A percentile compares a stretch with the other conserved stretches of the same genome.
phyloP scores from a whole-genome alignment of 305 asterid species.

The Plantago coronopus region DNA sequence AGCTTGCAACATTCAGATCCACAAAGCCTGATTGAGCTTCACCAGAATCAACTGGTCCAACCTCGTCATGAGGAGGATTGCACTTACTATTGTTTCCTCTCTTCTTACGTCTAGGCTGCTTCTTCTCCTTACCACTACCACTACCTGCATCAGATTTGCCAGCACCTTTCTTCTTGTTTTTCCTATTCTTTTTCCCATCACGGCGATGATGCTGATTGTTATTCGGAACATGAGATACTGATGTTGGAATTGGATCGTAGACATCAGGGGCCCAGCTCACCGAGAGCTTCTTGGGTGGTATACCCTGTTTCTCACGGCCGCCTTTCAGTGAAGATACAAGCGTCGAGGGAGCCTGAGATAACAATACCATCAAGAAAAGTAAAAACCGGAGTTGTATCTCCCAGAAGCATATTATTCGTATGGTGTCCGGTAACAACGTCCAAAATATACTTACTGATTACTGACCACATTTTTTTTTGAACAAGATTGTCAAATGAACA shows the following conservation, averaged over 20 bases:
- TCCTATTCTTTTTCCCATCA: constrained; percentile 55
- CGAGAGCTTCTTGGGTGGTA: constrained; percentile 44
- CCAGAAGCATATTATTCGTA: neutral
- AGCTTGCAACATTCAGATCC: constrained; percentile 14
- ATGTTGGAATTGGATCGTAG: constrained; percentile 83
- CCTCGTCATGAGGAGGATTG: constrained; percentile 17
- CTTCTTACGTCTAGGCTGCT: constrained; percentile 28
- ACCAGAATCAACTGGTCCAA: constrained; percentile 7
- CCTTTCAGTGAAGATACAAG: constrained; percentile 86
- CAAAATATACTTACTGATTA: no score
- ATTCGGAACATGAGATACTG: constrained; percentile 72
- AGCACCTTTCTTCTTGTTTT: constrained; percentile 67
- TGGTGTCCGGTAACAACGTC: no score
- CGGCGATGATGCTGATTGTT: constrained; percentile 46
- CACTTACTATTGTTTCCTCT: constrained; percentile 24
- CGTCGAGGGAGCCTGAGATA: constrained; percentile 54
- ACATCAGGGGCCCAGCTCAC: constrained; percentile 94
- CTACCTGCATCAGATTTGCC: constrained; percentile 61
- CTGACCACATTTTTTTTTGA: no score
- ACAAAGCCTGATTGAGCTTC: no score
- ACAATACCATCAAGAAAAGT: constrained; percentile 28
- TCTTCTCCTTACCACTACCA: constrained; percentile 47
- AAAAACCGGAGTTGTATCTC: constrained; percentile 11
- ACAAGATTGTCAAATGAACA: no score
- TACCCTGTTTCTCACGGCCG: constrained; percentile 72